Base-by-base conservation (phyloP, 148 eudicot genomes). In the Spergularia marina region DNA sequence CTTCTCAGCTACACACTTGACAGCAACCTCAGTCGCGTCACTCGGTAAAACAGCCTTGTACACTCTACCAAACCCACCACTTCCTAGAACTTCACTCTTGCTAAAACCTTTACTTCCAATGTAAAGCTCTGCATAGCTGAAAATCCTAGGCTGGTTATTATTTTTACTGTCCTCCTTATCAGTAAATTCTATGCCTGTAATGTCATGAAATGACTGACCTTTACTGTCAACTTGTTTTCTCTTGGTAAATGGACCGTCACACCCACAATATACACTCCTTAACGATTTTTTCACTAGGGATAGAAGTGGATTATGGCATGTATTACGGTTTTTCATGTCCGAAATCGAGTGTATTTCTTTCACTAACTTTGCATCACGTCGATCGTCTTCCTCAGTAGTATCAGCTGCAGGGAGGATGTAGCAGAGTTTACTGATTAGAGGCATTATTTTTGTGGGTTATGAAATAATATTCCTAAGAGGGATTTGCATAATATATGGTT, bases 11-110 rank as follows among this genome's bases (percentile, higher is more conserved):
- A 95, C 73, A 76, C 99, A 91, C 71, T 95, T 95, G 34, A 95
- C 99, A 16, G 99, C 99, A 3, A 89, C 98, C 66, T 80, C 68
- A 0, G 92, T 84, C 17, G 84, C 89, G 58, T 92, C 97, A 53
- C 99, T 92, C 0, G 97, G 99, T 30, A 95, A 74, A 17, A 87
- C 83, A 0, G 94, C 98, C 54, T 82, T 78, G 74, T 84, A 95
- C 2, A 95, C 98, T 44, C 83, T 82, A 2, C 99, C 99, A 41
- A 95, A 95, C 5, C 97, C 99, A 12, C 99, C 99, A 65, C 94
- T 92, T 7, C 99, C 99, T 2, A 95, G 87, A 5, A 92, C 49
- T 63, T 87, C 86, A 10, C 79, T 80, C 25, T 81, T 75, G 57
- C 86, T 85, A 68, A 95, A 92, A 23, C 98, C 98, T 10, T 85